Evolutionary conservation across 176 grass and related monocot genomes (phyloP), one percentile per base, ranked within the genome.

Genomic region (Rhynchospora tenuis): DNA sequence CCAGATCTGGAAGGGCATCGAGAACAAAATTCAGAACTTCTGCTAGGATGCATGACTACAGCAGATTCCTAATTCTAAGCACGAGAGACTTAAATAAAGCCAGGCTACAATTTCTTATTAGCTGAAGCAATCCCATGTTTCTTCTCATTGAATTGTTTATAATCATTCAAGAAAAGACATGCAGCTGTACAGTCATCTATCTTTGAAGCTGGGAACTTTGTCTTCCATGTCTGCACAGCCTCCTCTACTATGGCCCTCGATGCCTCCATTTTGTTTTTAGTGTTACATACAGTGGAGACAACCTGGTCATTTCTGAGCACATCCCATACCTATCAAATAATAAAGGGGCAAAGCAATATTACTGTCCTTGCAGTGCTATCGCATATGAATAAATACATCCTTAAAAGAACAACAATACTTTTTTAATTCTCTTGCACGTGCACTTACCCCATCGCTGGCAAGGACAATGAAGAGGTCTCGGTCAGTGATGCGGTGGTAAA

Each of bases 301-400:
- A 96, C 97, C 61, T 93, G 86, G 80, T 99, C 88, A 56, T 99
- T 99, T 83, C 86, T 95, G 4, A 99, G 86, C 83, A 93, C 93
- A 83, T 99, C 97, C 97, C 97, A 99, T 33, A 91, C 86, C 89
- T 91, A 26, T 64, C 29, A 16, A 56, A 42, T 47, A n/a, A 33
- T 64, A 24, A 52, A 0, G 33, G 6, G 79, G 3, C 11, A 52
- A 44, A 14, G 6, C 11, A 27, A 17, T 42, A 82, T 3, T 29
- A 44, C 16, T 42, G 16, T 9, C 64, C 65, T 76, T 9, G 48
- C 54, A 55, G 54, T 47, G 43, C n/a, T 23, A 73, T 73, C 69
- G 14, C 42, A 72, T 50, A 23, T 24, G 11, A 65, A 64, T 4
- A n/a, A 61, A 60, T 52, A 31, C 4, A 85, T 48, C 38, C 17